Conservation (phyloP, 208 protist genomes). For the Acanthamoeba healyi region DNA sequence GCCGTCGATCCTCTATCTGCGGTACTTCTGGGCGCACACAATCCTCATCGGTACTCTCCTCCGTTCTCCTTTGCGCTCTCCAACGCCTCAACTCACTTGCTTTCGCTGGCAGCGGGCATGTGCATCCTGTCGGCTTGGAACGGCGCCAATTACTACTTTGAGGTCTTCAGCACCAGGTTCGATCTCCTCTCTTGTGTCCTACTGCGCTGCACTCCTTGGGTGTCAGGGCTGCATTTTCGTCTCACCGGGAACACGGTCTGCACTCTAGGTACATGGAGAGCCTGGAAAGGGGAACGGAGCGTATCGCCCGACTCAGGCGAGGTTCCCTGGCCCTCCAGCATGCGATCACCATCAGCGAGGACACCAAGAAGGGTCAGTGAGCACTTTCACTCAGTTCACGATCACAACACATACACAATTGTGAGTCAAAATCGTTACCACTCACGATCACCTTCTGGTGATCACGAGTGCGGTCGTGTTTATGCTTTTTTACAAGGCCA, state of each 20-base stretch:
- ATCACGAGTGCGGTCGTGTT: too few relatives aligned
- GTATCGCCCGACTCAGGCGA: slow-evolving; percentile 34
- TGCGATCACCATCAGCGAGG: background rate
- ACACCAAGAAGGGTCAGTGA: background rate
- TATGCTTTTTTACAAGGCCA: background rate
- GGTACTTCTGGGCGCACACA: slow-evolving; percentile 74
- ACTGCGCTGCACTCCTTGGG: background rate
- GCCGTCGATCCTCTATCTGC: slow-evolving; percentile 55
- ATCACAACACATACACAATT: background rate
- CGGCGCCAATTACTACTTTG: slow-evolving; percentile 70
- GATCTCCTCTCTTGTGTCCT: background rate
- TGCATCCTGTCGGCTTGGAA: slow-evolving; percentile 56
- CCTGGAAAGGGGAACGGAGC: slow-evolving; percentile 39
- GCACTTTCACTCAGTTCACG: background rate
- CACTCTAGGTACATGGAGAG: slow-evolving; percentile 40
- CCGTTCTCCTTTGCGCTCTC: background rate
- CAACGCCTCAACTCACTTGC: background rate
- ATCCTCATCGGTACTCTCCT: slow-evolving; percentile 31
- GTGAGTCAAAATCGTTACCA: too few relatives aligned
- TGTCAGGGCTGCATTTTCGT: background rate
- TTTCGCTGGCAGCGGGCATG: slow-evolving; percentile 48
- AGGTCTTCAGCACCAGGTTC: slow-evolving; percentile 54
- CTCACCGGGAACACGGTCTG: background rate
- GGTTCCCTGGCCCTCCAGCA: slow-evolving; percentile 15
- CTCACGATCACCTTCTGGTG: background rate